These are phyloP conservation scores for Penicillium nucicola DNA, from an alignment of 495 filamentous ascomycete species.

Conservation along the genomic window DNA sequence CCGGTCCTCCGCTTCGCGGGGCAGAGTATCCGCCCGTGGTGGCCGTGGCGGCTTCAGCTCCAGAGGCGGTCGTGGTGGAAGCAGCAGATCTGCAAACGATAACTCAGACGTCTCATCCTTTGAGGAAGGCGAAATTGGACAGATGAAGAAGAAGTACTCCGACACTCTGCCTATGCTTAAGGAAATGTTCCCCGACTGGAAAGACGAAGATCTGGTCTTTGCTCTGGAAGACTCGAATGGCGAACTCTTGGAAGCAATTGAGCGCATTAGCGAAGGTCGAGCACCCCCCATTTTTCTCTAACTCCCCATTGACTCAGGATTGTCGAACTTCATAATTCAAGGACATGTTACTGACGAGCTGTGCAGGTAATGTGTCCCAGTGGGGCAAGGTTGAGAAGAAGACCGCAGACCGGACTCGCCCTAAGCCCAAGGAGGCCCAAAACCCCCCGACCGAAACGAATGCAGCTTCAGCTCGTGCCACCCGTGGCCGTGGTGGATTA, in stretches of 20 bases:
- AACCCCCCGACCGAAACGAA: conserved; percentile 47
- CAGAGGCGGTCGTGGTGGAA: conserved; percentile 65
- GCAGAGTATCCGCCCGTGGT: conserved; percentile 77
- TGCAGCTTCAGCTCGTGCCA: conserved; percentile 55
- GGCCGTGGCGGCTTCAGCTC: conserved; percentile 76
- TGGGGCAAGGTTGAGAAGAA: conserved; percentile 96
- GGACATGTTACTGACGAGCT: conserved; percentile 20
- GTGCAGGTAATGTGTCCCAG: conserved; percentile 78
- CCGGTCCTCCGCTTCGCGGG: conserved; percentile 71
- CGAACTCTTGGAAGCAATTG: conserved; percentile 77
- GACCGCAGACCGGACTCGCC: conserved; percentile 73
- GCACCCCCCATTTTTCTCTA: conserved; percentile 13
- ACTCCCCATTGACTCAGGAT: conserved; percentile 4
- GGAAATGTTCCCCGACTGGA: conserved; percentile 91
- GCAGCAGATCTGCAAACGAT: conserved; percentile 69
- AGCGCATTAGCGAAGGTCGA: conserved; percentile 87
- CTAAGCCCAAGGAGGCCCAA: conserved; percentile 76
- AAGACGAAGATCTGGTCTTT: conserved; percentile 85
- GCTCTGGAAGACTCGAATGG: conserved; percentile 89
- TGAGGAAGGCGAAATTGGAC: conserved; percentile 85
- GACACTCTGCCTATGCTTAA: conserved; percentile 70
- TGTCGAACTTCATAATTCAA: neutral
- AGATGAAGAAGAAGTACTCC: conserved; percentile 86
- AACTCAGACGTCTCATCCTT: conserved; percentile 48
- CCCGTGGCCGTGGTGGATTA: conserved; percentile 61